Conservation (phyloP, 169 alveolate species). For the Plasmodium gallinaceum region DNA sequence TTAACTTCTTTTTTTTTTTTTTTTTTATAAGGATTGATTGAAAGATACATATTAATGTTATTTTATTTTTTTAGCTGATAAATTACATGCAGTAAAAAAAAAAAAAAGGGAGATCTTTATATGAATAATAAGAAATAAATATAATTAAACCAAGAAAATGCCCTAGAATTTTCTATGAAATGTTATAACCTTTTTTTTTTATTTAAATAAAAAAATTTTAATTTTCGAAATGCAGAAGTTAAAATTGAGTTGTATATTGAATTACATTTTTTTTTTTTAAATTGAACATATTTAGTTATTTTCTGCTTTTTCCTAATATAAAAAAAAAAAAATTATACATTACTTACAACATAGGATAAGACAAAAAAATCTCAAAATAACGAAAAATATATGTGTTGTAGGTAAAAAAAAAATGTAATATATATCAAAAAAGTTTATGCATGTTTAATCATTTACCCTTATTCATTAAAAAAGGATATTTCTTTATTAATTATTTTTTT, state of each 20-base stretch:
- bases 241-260: background rate
- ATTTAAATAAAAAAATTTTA: conserved; percentile 7
- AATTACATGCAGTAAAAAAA: conserved; percentile 32
- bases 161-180: conserved; percentile 40
- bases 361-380: conserved; percentile 16
- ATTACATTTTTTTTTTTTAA: too few species aligned
- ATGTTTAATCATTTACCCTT: background rate
- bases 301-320: background rate
- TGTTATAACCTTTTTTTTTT: conserved; percentile 16
- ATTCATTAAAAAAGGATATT: background rate
- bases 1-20: background rate
- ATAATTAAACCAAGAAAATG: conserved; percentile 11
- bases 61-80: conserved; percentile 31
- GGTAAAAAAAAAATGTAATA: background rate
- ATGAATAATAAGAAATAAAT: conserved; percentile 25
- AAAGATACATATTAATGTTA: conserved; percentile 11
- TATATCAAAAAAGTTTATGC: conserved; percentile 2
- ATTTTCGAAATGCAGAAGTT: background rate
- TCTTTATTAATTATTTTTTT: background rate
- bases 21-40: background rate
- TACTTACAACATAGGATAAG: conserved; percentile 10
- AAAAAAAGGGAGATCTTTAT: conserved; percentile 50
- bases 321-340: conserved; percentile 9
- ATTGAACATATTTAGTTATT: too few species aligned
- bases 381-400: background rate